Conservation (phyloP, 2,329 filamentous ascomycete genomes). For the Aspergillus transmontanensis region DNA sequence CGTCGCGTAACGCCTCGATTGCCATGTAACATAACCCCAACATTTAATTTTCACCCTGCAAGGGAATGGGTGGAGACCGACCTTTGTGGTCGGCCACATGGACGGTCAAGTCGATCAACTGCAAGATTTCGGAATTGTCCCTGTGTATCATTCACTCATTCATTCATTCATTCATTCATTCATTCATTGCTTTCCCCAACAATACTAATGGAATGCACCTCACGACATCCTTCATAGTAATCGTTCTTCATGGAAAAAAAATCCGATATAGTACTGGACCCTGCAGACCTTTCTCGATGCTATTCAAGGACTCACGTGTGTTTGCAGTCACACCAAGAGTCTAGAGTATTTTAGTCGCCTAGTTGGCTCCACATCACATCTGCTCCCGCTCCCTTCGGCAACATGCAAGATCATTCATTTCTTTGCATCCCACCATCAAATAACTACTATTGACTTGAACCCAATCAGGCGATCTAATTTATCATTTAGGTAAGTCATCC, state of each 20-base stretch:
- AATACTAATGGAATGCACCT: background rate
- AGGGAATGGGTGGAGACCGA: background rate
- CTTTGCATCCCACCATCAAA: background rate
- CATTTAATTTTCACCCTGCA: background rate
- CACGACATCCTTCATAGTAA: background rate
- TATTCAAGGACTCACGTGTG: background rate
- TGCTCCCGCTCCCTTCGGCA: background rate
- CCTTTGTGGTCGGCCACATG: slow-evolving; percentile 1
- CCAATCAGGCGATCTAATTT: slow-evolving; percentile 14
- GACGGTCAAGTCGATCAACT: background rate
- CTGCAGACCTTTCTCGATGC: background rate
- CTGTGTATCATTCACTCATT: background rate
- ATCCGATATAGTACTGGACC: background rate
- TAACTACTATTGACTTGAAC: background rate
- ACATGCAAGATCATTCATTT: background rate
- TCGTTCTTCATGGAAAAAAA: background rate
- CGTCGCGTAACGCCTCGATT: background rate
- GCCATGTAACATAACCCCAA: background rate
- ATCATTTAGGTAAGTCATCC: slow-evolving; percentile 12
- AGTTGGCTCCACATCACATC: slow-evolving; percentile 7
- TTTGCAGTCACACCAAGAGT: background rate
- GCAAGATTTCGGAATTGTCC: background rate
- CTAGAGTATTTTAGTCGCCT: slow-evolving; percentile 8
- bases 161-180: background rate
- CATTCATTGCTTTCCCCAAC: background rate